Conservation (phyloP, 768 basidiomycete species). For the Trametes elegans region DNA sequence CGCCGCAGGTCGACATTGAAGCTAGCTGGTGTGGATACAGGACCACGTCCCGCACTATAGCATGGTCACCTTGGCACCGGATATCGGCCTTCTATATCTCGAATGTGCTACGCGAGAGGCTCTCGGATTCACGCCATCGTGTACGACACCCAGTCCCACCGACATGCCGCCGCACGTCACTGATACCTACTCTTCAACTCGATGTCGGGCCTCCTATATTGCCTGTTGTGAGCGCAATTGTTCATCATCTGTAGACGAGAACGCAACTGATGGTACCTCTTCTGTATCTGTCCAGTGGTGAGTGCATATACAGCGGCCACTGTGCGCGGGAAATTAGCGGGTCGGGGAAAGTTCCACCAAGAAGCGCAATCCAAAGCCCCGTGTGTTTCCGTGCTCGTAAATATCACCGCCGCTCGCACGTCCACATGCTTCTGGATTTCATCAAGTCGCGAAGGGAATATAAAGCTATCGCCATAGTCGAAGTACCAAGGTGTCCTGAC, state of each 20-base stretch:
- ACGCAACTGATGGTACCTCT: neutral
- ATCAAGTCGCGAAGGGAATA: neutral
- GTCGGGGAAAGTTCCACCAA: neutral
- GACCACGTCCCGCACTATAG: no score
- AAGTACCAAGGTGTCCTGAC: neutral
- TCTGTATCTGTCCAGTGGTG: neutral
- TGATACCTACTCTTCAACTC: no score
- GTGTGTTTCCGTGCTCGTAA: neutral
- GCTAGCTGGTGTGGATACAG: no score
- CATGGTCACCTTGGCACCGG: no score
- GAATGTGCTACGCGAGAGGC: no score
- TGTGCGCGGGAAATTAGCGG: constrained; percentile 3
- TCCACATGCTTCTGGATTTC: constrained; percentile 3
- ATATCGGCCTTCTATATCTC: no score
- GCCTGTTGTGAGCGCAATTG: neutral
- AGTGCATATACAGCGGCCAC: neutral
- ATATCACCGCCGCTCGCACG: constrained; percentile 8
- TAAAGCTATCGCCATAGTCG: neutral
- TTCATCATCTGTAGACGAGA: neutral
- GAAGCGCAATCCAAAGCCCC: neutral
- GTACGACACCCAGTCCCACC: no score
- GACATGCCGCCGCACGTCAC: no score
- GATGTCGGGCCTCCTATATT: no score
- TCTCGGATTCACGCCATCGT: no score
- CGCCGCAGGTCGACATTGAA: no score